Conservation (phyloP, 108 stramenopile genomes). For the Thalassiosira profunda region DNA sequence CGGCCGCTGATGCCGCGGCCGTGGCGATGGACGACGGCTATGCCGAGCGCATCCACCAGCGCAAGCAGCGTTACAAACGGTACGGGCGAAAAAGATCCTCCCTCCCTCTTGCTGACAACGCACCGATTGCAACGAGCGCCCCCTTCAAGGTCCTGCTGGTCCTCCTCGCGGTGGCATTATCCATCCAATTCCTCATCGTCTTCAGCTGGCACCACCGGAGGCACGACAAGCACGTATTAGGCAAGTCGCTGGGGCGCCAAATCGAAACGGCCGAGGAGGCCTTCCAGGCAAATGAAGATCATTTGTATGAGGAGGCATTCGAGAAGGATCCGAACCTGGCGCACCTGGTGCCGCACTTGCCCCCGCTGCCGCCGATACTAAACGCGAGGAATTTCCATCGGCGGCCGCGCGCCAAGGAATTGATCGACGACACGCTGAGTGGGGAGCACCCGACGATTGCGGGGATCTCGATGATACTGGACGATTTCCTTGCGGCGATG, state of each 20-base stretch:
- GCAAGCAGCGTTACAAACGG: too few species aligned
- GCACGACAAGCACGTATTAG: slow-evolving; percentile 38
- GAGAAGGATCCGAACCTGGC: not conserved
- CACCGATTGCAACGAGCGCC: slow-evolving; percentile 25
- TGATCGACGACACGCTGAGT: slow-evolving; percentile 46
- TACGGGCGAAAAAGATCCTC: too few species aligned
- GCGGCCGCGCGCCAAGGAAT: slow-evolving; percentile 26
- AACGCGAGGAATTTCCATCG: slow-evolving; percentile 12
- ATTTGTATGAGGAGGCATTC: not conserved
- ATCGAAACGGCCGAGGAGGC: not conserved
- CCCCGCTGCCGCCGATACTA: slow-evolving; percentile 33
- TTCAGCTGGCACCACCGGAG: slow-evolving; percentile 43
- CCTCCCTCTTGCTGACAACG: too few species aligned
- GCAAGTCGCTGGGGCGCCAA: not conserved
- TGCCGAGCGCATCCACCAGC: too few species aligned
- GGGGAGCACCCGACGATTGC: slow-evolving; percentile 60
- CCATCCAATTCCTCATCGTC: slow-evolving; percentile 43
- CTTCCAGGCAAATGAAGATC: not conserved
- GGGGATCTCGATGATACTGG: slow-evolving; percentile 52
- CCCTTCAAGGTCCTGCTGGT: slow-evolving; percentile 26
- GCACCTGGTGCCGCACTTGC: slow-evolving; percentile 10
- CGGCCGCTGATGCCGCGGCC: too few species aligned
- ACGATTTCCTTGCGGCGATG: slow-evolving; percentile 42
- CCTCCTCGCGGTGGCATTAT: slow-evolving; percentile 22
- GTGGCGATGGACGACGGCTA: too few species aligned